Evolutionary conservation across 352 stramenopile species (phyloP).

Genomic region (Globisporangium yorkense): DNA sequence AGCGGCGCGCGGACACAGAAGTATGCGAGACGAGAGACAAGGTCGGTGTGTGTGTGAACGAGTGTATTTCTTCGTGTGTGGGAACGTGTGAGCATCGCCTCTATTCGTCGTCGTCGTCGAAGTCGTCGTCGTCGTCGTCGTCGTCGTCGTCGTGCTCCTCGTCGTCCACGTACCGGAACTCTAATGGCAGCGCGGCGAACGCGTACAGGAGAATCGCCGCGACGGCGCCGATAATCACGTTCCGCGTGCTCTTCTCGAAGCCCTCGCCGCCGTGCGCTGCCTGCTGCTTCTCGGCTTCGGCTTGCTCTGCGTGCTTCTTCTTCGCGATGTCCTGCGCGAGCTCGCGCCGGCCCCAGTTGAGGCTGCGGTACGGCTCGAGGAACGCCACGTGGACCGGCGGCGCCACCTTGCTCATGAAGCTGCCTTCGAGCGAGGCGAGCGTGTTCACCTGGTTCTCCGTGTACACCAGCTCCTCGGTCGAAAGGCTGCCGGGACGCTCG

Average conservation of each 20-base stretch:
- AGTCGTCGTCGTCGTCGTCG: slow-evolving; percentile 22
- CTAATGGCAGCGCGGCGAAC: slow-evolving; percentile 53
- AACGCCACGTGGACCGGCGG: slow-evolving; percentile 55
- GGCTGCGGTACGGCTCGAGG: slow-evolving; percentile 70
- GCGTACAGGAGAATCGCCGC: slow-evolving; percentile 67
- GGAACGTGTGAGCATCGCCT: slow-evolving; percentile 8
- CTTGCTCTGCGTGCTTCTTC: slow-evolving; percentile 33
- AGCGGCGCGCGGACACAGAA: neutral
- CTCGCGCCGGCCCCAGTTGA: slow-evolving; percentile 80
- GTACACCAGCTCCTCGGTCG: slow-evolving; percentile 35
- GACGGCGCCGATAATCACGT: slow-evolving; percentile 75
- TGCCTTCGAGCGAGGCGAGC: slow-evolving; percentile 39
- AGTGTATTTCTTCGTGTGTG: slow-evolving; percentile 14
- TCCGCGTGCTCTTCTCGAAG: slow-evolving; percentile 75
- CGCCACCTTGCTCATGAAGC: slow-evolving; percentile 73
- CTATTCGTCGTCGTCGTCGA: slow-evolving; percentile 35
- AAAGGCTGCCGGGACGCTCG: slow-evolving; percentile 31
- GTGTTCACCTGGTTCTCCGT: slow-evolving; percentile 76
- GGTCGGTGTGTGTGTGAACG: neutral
- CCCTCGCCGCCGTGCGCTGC: slow-evolving; percentile 17
- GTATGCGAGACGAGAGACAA: neutral
- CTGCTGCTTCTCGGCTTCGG: slow-evolving; percentile 18
- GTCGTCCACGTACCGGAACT: slow-evolving; percentile 40
- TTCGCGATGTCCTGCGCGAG: slow-evolving; percentile 44
- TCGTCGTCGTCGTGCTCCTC: slow-evolving; percentile 31